Evolutionary conservation across 345 rosid species (phyloP).

Genomic region (Rhodomyrtus tomentosa): DNA sequence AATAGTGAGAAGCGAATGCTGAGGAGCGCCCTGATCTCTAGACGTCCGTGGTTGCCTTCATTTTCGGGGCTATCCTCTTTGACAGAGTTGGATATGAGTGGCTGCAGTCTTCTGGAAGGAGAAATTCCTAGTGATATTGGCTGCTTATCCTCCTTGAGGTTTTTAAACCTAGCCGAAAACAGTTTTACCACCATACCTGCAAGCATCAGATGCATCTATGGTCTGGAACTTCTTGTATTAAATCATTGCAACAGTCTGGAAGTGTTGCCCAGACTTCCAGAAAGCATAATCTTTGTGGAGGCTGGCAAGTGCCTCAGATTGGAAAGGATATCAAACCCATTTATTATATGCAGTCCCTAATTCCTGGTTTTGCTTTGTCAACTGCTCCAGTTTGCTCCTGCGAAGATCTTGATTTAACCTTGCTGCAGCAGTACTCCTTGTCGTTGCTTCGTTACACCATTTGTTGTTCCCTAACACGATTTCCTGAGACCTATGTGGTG

Average conservation of each 20-base stretch:
- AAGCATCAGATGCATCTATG: background rate
- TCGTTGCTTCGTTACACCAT: background rate
- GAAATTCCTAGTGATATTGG: background rate
- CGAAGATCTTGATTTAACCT: background rate
- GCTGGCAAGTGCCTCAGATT: background rate
- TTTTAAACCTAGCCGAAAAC: background rate
- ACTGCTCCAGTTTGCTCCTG: background rate
- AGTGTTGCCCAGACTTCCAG: background rate
- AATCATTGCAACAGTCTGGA: background rate
- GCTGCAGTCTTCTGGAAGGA: background rate
- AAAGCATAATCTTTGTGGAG: background rate
- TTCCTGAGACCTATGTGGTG: background rate
- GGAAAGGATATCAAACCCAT: background rate
- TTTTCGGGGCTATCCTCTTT: background rate
- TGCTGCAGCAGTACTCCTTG: background rate
- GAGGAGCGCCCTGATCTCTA: background rate
- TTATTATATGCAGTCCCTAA: background rate
- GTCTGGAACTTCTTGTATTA: background rate
- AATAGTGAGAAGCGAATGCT: too few species aligned
- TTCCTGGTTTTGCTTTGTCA: background rate
- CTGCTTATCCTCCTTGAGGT: background rate
- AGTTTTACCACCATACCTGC: background rate
- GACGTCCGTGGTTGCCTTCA: background rate
- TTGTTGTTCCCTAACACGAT: background rate
- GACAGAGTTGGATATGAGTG: background rate